phyloP scores from a whole-genome alignment of 176 grass and related monocot species.

The Themeda triandra region DNA sequence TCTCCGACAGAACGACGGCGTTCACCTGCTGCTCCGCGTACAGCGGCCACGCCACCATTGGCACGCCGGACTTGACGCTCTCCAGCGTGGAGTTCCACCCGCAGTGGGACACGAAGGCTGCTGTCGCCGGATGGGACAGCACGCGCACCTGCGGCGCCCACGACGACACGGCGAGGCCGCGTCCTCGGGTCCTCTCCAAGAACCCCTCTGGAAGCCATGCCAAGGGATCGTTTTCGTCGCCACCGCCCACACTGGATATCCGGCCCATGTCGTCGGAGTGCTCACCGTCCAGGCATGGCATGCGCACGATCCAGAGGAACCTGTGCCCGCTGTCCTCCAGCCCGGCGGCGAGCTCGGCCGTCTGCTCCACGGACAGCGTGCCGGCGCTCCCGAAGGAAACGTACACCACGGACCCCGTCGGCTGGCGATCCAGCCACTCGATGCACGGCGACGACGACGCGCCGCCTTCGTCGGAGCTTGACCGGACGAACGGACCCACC shows the following conservation, averaged over 20 bases:
- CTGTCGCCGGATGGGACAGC: no score
- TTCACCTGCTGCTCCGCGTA: slow-evolving; percentile 52
- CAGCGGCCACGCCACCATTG: slow-evolving; percentile 60
- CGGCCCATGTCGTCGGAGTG: no score
- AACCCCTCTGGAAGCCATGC: slow-evolving; percentile 51
- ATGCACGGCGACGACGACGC: slow-evolving; percentile 14
- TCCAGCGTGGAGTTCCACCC: slow-evolving; percentile 79
- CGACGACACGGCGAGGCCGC: no score
- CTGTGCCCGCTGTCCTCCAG: slow-evolving; percentile 58
- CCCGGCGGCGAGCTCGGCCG: slow-evolving; percentile 53
- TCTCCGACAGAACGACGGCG: background rate
- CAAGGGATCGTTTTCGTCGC: slow-evolving; percentile 11
- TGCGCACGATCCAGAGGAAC: slow-evolving; percentile 66
- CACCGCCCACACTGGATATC: background rate
- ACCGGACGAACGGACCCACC: slow-evolving; percentile 46
- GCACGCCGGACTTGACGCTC: slow-evolving; percentile 32
- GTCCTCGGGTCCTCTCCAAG: slow-evolving; percentile 10
- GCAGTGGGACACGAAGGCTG: slow-evolving; percentile 40
- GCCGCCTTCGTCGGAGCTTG: background rate
- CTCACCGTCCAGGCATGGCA: slow-evolving; percentile 21
- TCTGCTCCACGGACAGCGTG: slow-evolving; percentile 41
- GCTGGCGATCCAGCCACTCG: slow-evolving; percentile 67
- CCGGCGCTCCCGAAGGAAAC: slow-evolving; percentile 65
- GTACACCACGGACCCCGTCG: slow-evolving; percentile 45
- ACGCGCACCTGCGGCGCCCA: no score